phyloP scores from a whole-genome alignment of 306 rosid genomes.

The Trifolium pratense region DNA sequence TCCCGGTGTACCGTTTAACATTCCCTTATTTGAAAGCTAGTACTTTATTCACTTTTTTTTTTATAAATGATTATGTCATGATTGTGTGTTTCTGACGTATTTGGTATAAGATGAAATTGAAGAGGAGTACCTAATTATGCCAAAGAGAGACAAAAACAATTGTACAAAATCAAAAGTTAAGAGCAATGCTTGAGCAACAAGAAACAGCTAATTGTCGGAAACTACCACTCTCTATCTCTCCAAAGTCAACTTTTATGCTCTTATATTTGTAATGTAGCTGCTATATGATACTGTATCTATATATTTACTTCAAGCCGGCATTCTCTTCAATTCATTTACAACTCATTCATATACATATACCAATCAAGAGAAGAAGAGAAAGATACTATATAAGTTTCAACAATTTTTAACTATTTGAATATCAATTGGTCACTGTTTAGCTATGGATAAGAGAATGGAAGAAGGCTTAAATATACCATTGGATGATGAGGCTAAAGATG shows the following conservation, averaged over 20 bases:
- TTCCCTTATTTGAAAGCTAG: too few species aligned
- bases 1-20: too few species aligned
- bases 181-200: not conserved
- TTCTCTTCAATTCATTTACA: conserved; percentile 19
- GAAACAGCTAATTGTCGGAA: conserved; percentile 18
- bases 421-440: not conserved
- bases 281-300: not conserved
- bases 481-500: conserved; percentile 12
- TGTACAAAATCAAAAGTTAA: not conserved
- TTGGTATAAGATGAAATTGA: not conserved
- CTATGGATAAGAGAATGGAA: conserved; percentile 68
- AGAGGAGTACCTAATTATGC: not conserved
- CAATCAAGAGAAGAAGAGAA: not conserved
- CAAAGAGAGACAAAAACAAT: not conserved
- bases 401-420: not conserved
- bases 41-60: too few species aligned
- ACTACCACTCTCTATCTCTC: not conserved
- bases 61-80: too few species aligned
- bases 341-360: not conserved
- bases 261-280: conserved; percentile 15
- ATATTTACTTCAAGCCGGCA: conserved; percentile 54
- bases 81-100: too few species aligned
- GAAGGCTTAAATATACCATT: conserved; percentile 49
- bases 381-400: not conserved
- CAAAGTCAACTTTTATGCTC: not conserved